A percentile compares a stretch with the other conserved stretches of the same genome.
phyloP scores from a whole-genome alignment of 257 asterid genomes.

The Thymus quinquecostatus region DNA sequence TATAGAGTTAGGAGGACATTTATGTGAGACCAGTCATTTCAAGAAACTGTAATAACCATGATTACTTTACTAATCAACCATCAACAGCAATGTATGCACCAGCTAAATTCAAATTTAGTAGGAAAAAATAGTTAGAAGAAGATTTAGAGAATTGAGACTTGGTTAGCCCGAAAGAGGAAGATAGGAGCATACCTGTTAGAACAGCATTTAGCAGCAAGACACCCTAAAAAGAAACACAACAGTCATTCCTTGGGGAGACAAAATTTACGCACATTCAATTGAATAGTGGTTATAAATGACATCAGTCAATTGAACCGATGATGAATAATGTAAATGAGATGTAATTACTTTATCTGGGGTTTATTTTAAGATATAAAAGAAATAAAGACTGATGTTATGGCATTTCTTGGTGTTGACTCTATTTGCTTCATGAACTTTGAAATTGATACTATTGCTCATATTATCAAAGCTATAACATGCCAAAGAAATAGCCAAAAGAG shows the following conservation, averaged over 20 bases:
- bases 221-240: constrained; percentile 58
- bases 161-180: constrained; percentile 9
- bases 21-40: constrained; percentile 18
- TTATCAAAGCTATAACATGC: constrained; percentile 5
- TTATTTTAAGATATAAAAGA: background rate
- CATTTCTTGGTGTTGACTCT: background rate
- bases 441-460: constrained; percentile 6
- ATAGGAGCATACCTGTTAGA: constrained; percentile 68
- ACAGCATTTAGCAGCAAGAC: constrained; percentile 95
- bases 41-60: background rate
- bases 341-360: background rate
- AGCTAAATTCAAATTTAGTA: no score
- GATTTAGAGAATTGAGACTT: constrained; percentile 2
- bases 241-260: constrained; percentile 27
- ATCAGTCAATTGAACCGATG: constrained; percentile 1
- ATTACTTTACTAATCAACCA: no score
- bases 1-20: constrained; percentile 25
- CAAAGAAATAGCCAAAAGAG: constrained; percentile 14
- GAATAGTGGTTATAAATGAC: background rate
- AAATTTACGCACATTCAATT: constrained; percentile 14
- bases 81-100: no score
- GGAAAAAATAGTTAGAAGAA: no score
- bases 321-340: constrained; percentile 11
- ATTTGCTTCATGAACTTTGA: constrained; percentile 16
- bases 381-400: background rate